A percentile compares a stretch with the other conserved stretches of the same genome.
These are phyloP conservation scores for Fusarium subtropicale DNA, from an alignment of 2,329 filamentous ascomycete genomes.

Conservation along the genomic window DNA sequence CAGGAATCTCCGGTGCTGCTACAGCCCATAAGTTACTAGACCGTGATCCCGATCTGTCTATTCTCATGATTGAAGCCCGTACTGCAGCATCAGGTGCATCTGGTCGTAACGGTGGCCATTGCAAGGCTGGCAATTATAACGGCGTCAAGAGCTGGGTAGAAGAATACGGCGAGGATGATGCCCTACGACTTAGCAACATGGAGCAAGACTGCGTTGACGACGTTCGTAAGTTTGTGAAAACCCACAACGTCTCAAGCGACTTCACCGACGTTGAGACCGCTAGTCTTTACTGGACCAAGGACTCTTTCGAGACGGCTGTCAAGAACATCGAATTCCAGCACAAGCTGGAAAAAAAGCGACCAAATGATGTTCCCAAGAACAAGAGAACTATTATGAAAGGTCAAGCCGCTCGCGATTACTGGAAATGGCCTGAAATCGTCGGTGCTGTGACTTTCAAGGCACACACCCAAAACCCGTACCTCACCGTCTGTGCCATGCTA, in stretches of 20 bases:
- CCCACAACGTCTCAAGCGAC: conserved; percentile 25
- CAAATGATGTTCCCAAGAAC: conserved; percentile 28
- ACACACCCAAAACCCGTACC: conserved; percentile 30
- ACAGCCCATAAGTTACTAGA: conserved; percentile 32
- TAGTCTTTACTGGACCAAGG: conserved; percentile 29
- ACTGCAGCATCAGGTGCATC: conserved; percentile 24
- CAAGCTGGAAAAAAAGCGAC: conserved; percentile 9
- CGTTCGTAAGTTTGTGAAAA: conserved; percentile 26
- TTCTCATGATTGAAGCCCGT: conserved; percentile 28
- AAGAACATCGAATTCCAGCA: conserved; percentile 23
- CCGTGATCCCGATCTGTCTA: conserved; percentile 15
- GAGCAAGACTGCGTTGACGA: conserved; percentile 31
- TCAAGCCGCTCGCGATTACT: conserved; percentile 15
- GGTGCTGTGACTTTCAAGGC: conserved; percentile 29
- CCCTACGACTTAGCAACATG: conserved; percentile 24
- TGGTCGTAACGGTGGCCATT: conserved; percentile 23
- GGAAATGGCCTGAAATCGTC: conserved; percentile 21
- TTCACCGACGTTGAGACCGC: conserved; percentile 29
- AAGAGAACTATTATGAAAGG: conserved; percentile 22
- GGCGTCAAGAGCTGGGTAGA: conserved; percentile 21
- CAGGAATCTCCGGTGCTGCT: conserved; percentile 24
- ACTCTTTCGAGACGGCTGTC: conserved; percentile 23
- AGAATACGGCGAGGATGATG: conserved; percentile 25
- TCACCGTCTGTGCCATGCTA: conserved; percentile 20
- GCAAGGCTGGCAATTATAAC: conserved; percentile 22